Conservation (phyloP, 805 yeast genomes). For the Candida sithepensis region DNA sequence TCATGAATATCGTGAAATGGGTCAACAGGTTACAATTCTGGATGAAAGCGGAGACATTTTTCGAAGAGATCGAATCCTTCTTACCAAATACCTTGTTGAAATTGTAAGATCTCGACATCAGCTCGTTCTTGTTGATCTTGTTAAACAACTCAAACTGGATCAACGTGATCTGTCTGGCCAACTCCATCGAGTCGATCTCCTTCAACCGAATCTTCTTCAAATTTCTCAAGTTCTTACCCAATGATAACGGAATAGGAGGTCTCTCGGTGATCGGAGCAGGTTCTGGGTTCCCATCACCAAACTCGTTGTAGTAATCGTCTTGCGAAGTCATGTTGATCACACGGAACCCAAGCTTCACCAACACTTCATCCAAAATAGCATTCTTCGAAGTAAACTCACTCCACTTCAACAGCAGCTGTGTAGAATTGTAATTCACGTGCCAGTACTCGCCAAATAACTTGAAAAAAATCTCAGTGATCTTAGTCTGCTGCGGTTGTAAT, state of each 20-base stretch:
- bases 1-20: constrained; percentile 73
- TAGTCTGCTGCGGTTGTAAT: constrained; percentile 59
- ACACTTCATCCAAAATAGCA: constrained; percentile 7
- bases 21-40: constrained; percentile 77
- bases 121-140: constrained; percentile 67
- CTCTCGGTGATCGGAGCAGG: constrained; percentile 10
- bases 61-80: constrained; percentile 19
- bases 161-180: constrained; percentile 84
- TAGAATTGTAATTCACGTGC: constrained; percentile 56
- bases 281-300: constrained; percentile 17
- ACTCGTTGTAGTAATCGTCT: constrained; percentile 22
- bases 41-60: constrained; percentile 58
- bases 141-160: constrained; percentile 67
- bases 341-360: constrained; percentile 19
- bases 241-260: constrained; percentile 20
- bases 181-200: constrained; percentile 68
- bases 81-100: constrained; percentile 35
- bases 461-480: constrained; percentile 66
- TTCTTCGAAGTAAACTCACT: constrained; percentile 18
- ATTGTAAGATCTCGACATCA: constrained; percentile 76
- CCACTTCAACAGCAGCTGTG: constrained; percentile 34
- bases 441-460: constrained; percentile 67
- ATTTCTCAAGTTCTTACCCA: constrained; percentile 16
- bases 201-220: constrained; percentile 44
- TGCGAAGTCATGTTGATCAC: constrained; percentile 23